Evolutionary conservation across 1,284 basidiomycete genomes (phyloP).

Genomic region (Apiotrichum sp.): DNA sequence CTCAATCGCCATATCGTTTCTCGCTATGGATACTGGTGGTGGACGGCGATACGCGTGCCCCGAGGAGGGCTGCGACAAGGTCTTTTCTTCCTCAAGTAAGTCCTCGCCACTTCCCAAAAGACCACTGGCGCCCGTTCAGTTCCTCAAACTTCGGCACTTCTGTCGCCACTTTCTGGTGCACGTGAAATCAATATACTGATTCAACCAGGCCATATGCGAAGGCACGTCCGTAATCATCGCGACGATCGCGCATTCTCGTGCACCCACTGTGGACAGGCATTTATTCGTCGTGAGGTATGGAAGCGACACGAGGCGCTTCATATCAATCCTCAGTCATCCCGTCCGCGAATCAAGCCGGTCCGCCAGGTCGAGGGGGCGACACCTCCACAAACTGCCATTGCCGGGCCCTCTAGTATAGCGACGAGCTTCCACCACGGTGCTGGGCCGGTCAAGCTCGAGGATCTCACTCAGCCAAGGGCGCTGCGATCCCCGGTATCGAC

Average conservation of each 20-base stretch:
- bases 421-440: not conserved
- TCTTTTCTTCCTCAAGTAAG: conserved; percentile 8
- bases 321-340: conserved; percentile 9
- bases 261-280: conserved; percentile 10
- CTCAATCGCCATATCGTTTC: not conserved
- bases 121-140: too few species aligned
- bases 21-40: not conserved
- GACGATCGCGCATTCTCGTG: conserved; percentile 8
- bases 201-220: conserved; percentile 9
- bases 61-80: conserved; percentile 6
- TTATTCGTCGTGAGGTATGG: conserved; percentile 11
- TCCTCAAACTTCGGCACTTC: too few species aligned
- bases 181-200: not conserved
- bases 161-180: not conserved
- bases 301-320: conserved; percentile 12
- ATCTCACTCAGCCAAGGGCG: not conserved
- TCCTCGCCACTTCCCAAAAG: too few species aligned
- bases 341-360: conserved; percentile 12
- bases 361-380: not conserved
- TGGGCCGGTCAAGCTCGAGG: not conserved
- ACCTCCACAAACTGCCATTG: not conserved
- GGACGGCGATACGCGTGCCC: conserved; percentile 3
- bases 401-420: too few species aligned
- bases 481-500: too few species aligned
- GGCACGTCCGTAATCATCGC: conserved; percentile 11